Conservation (phyloP, 2,329 filamentous ascomycete species). For the Stemphylium lycopersici region DNA sequence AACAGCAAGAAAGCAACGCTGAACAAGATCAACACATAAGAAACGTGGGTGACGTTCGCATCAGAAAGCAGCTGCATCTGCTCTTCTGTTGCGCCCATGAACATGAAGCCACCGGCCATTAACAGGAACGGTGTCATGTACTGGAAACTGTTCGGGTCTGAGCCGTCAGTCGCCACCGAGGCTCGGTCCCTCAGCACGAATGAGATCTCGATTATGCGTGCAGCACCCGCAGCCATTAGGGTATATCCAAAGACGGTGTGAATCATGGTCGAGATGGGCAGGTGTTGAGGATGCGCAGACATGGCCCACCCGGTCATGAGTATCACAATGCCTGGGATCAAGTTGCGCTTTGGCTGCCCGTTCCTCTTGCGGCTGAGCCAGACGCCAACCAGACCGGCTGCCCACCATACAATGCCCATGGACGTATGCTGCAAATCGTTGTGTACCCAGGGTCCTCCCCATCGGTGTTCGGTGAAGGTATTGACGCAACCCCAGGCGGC, state of each 20-base stretch:
- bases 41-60: slow-evolving; percentile 82
- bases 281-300: slow-evolving; percentile 85
- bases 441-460: slow-evolving; percentile 85
- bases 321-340: slow-evolving; percentile 90
- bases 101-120: slow-evolving; percentile 90
- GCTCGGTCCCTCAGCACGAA: slow-evolving; percentile 81
- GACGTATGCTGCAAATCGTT: slow-evolving; percentile 98
- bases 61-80: slow-evolving; percentile 81
- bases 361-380: slow-evolving; percentile 88
- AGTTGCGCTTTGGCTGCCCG: slow-evolving; percentile 86
- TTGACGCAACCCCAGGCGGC: slow-evolving; percentile 96
- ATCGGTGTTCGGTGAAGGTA: slow-evolving; percentile 96
- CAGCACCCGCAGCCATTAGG: slow-evolving; percentile 84
- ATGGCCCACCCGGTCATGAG: slow-evolving; percentile 94
- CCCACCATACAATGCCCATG: slow-evolving; percentile 99
- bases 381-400: slow-evolving; percentile 84
- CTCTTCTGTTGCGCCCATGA: slow-evolving; percentile 97
- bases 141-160: slow-evolving; percentile 74
- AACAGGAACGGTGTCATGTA: slow-evolving; percentile 76
- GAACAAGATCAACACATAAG: slow-evolving; percentile 90
- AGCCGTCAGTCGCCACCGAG: slow-evolving; percentile 69
- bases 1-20: slow-evolving; percentile 90
- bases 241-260: slow-evolving; percentile 93
- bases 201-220: slow-evolving; percentile 86
- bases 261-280: slow-evolving; percentile 84